These are phyloP conservation scores for Adenanthera pavonina DNA, from an alignment of 306 rosid species.

Conservation along the genomic window DNA sequence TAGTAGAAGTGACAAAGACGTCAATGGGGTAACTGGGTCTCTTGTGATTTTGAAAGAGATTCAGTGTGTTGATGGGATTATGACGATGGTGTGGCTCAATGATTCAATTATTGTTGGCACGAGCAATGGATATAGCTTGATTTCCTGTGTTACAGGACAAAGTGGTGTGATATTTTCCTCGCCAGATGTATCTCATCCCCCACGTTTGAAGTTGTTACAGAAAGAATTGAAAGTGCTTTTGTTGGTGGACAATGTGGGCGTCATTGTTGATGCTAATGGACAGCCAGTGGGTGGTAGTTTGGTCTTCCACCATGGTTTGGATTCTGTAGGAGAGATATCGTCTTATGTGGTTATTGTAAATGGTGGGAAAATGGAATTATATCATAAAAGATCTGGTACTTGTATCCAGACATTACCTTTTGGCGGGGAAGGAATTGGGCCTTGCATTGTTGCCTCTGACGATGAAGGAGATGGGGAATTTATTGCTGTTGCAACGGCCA, in stretches of 20 bases:
- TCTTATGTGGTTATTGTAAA: slow-evolving; percentile 79
- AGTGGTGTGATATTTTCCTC: slow-evolving; percentile 76
- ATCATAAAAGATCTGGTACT: slow-evolving; percentile 78
- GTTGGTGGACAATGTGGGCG: slow-evolving; percentile 94
- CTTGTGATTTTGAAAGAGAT: slow-evolving; percentile 76
- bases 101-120: slow-evolving; percentile 89
- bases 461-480: slow-evolving; percentile 68
- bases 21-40: slow-evolving; percentile 50
- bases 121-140: slow-evolving; percentile 70
- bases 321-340: slow-evolving; percentile 81
- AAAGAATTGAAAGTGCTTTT: slow-evolving; percentile 88
- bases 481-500: slow-evolving; percentile 76
- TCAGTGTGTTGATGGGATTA: slow-evolving; percentile 79
- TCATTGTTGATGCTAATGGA: slow-evolving; percentile 73
- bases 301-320: slow-evolving; percentile 68
- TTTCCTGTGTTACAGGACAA: slow-evolving; percentile 82
- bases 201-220: slow-evolving; percentile 68
- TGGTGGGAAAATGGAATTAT: slow-evolving; percentile 82
- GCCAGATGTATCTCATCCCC: slow-evolving; percentile 79
- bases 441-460: slow-evolving; percentile 75
- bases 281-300: slow-evolving; percentile 93
- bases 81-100: slow-evolving; percentile 85
- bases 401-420: slow-evolving; percentile 79
- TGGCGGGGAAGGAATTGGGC: slow-evolving; percentile 78
- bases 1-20: slow-evolving; percentile 59